Base-by-base conservation (phyloP, 768 basidiomycete species). In the Macrolepiota fuliginosa region DNA sequence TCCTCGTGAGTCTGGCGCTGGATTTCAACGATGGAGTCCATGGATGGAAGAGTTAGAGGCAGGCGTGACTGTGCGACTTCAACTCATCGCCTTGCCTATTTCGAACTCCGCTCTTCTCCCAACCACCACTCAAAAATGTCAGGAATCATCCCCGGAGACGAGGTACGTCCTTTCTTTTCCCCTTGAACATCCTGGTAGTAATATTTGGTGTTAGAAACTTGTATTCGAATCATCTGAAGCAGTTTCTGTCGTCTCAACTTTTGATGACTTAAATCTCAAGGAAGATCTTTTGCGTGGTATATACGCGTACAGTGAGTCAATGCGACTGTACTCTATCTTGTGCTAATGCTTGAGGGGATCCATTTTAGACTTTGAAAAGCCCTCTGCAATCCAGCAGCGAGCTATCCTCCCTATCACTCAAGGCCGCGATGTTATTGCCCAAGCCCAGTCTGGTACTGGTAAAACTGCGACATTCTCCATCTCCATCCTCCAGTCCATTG, bases 401-500 rank as follows among this genome's bases (percentile, higher is more conserved):
- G 96, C 96, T 53, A 98, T 99, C 75, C 81, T 96, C 62, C 96
- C 96, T 55, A 96, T 99, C 72, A 92, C 88, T 53, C 91, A 93
- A 79, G 93, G 93, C 29, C 89, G 96, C 66, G 96, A 98, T 83
- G 96, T 98, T 63, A 98, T 99, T 73, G 96, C 96, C 37, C 96
- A 98, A 80, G 96, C 96, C 46, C 96, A 98, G 79, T 97, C 96
- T 36, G 96, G 96, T 73, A 98, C 96, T 39, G 96, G 96, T 84
- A 99, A 98, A 92, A 99, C 96, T 10, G 96, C 96, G 5, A 97
- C 96, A 19, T 98, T 98, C 79, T 96, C 95, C 67, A 97, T 99
- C 73, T 92, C 96, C 67, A 94, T 97, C 74, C 88, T 99, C 56
- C 96, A 99, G 74, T 94, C 93, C 65, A 97, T 99, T 85, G 96